Base-by-base conservation (phyloP, 257 asterid genomes). In the Nicotiana tabacum region DNA sequence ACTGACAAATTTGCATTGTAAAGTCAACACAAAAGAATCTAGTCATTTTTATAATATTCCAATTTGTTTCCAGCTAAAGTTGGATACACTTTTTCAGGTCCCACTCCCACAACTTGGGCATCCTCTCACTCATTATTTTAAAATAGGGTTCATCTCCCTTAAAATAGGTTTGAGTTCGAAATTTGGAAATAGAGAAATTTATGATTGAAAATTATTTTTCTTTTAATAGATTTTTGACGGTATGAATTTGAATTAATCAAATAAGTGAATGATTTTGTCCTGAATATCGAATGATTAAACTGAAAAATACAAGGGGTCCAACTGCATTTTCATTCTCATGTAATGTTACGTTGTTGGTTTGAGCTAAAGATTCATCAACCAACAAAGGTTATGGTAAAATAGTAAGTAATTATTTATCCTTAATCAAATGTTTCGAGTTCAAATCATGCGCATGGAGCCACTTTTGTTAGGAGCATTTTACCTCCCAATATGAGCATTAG, bases 191-290 rank as follows among this genome's bases (percentile, higher is more conserved):
- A 1, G 12, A 61, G 32, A 17, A 17, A 7, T 0, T 33, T 4
- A 2, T 17, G 16, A 67, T 0, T 0, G 2, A 1, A 3, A 68
- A 27, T 0, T 7, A 16, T 33, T 16, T 0, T n/a, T 37, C 9
- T 39, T 51, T 37, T 69, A 69, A 9, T 69, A 13, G 1, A 70
- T 3, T 39, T 1, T 43, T 21, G 0, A 5, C 0, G 1, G 0
- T 0, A 0, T 68, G 27, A 68, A 68, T 68, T 9, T 0, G 0
- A 68, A 68, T 5, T 35, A 35, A 4, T 1, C 4, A 2, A 0
- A 35, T 37, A 0, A 8, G 0, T 2, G 11, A 37, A 0, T 39
- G 0, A 18, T 68, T 0, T 0, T 0, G 18, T 37, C 2, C 0
- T 8, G 24, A 0, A 37, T 68, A 10, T 37, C 3, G 0, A 0